A percentile compares a stretch with the other conserved stretches of the same genome.
These are phyloP conservation scores for Podaxis sp. DNA, from an alignment of 768 basidiomycete genomes.

Conservation along the genomic window DNA sequence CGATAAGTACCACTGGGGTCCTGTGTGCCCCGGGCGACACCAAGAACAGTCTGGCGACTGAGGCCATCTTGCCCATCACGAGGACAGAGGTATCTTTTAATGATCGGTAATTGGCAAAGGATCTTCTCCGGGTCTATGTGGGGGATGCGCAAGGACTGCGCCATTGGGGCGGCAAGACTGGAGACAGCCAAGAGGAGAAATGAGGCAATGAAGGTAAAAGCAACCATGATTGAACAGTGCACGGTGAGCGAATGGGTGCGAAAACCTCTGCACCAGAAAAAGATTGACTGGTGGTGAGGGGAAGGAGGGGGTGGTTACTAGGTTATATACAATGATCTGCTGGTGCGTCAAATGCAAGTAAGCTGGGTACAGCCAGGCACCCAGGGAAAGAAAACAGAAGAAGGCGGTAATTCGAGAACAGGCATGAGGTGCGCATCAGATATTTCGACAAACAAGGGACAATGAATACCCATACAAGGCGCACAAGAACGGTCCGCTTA, in stretches of 20 bases:
- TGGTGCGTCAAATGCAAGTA: background rate
- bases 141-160: conserved; percentile 30
- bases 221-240: conserved; percentile 28
- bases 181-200: conserved; percentile 29
- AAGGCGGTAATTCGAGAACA: background rate
- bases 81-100: conserved; percentile 44
- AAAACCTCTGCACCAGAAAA: conserved; percentile 3
- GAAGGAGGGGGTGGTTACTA: conserved; percentile 13
- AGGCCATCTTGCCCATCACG: conserved; percentile 27
- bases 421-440: conserved; percentile 15
- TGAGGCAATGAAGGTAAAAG: conserved; percentile 32
- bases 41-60: conserved; percentile 47
- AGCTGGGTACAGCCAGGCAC: conserved; percentile 2
- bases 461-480: conserved; percentile 23
- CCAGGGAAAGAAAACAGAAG: conserved; percentile 5
- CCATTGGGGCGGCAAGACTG: conserved; percentile 29
- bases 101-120: conserved; percentile 47
- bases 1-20: conserved; percentile 51
- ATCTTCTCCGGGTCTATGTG: conserved; percentile 37
- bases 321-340: conserved; percentile 14
- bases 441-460: conserved; percentile 22
- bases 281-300: conserved; percentile 9
- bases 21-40: conserved; percentile 52
- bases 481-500: background rate
- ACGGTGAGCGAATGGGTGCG: conserved; percentile 21